Evolutionary conservation across 495 filamentous ascomycete species (phyloP).

Genomic region (Aspergillus conjunctus): DNA sequence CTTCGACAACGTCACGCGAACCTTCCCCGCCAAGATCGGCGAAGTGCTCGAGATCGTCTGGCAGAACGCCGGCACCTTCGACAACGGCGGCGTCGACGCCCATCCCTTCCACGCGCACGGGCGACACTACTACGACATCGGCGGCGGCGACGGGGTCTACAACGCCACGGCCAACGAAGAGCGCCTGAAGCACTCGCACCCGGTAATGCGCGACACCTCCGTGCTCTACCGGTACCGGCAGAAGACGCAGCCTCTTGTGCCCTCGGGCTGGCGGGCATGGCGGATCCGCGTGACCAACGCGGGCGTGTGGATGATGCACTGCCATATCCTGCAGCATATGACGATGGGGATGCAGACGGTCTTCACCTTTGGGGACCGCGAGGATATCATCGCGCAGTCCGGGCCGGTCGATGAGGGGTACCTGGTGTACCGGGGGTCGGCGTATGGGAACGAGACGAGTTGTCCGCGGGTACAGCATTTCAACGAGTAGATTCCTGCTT

Average conservation of each 20-base stretch:
- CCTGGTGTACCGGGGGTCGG: conserved; percentile 51
- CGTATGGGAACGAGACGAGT: conserved; percentile 50
- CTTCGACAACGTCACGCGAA: conserved; percentile 52
- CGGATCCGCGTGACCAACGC: conserved; percentile 51
- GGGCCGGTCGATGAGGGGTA: conserved; percentile 48
- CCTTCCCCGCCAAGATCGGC: conserved; percentile 56
- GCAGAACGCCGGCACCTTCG: conserved; percentile 48
- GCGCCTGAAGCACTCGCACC: conserved; percentile 42
- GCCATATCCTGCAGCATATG: conserved; percentile 61
- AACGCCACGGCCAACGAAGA: conserved; percentile 54
- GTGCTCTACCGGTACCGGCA: conserved; percentile 53
- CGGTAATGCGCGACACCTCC: conserved; percentile 56
- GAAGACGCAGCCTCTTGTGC: conserved; percentile 36
- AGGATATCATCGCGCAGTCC: conserved; percentile 41
- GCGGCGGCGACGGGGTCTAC: conserved; percentile 58
- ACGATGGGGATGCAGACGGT: conserved; percentile 57
- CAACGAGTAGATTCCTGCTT: neutral
- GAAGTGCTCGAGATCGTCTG: conserved; percentile 66
- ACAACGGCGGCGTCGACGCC: conserved; percentile 51
- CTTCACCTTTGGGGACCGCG: conserved; percentile 53
- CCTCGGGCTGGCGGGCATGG: conserved; percentile 62
- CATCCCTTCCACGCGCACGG: conserved; percentile 67
- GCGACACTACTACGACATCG: conserved; percentile 60
- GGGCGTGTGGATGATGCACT: conserved; percentile 67
- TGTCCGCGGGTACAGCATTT: conserved; percentile 31